A percentile compares a stretch with the other conserved stretches of the same genome.
phyloP scores from a whole-genome alignment of 768 basidiomycete genomes.

The Tricholoma flavovirens region DNA sequence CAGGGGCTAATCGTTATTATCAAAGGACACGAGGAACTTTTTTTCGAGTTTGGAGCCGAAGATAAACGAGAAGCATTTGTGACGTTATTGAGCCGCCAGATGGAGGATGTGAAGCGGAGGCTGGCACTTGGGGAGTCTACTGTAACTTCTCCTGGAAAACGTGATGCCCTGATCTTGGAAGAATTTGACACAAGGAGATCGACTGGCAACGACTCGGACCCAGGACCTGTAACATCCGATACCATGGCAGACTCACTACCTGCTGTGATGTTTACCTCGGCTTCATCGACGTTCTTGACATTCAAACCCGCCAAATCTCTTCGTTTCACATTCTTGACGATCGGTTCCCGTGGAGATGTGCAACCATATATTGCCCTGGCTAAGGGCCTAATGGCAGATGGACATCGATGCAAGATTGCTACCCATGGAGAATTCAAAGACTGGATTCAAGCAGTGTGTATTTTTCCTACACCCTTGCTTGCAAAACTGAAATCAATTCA shows the following conservation, averaged over 20 bases:
- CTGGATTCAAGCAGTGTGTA: constrained; percentile 89
- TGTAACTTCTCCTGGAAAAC: constrained; percentile 46
- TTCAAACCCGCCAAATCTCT: constrained; percentile 87
- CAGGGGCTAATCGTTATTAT: constrained; percentile 87
- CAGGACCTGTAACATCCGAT: constrained; percentile 41
- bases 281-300: constrained; percentile 93
- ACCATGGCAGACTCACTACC: constrained; percentile 66
- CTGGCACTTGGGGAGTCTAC: constrained; percentile 38
- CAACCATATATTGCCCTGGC: constrained; percentile 97
- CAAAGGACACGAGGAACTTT: constrained; percentile 95
- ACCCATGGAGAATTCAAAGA: constrained; percentile 93
- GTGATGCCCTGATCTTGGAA: constrained; percentile 76
- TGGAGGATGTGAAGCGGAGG: constrained; percentile 63
- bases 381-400: constrained; percentile 86
- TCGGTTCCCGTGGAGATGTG: constrained; percentile 95
- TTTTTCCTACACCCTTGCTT: neutral
- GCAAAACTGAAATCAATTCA: constrained; percentile 7
- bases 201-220: constrained; percentile 33
- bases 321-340: constrained; percentile 91
- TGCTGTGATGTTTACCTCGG: constrained; percentile 94
- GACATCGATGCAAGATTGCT: constrained; percentile 85
- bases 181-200: constrained; percentile 63
- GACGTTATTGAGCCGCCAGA: constrained; percentile 66
- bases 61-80: constrained; percentile 80
- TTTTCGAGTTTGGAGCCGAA: constrained; percentile 86